Percentiles rank a stretch among this genome's conserved stretches.
phyloP scores from a whole-genome alignment of 257 asterid genomes.

The Asclepias syriaca region DNA sequence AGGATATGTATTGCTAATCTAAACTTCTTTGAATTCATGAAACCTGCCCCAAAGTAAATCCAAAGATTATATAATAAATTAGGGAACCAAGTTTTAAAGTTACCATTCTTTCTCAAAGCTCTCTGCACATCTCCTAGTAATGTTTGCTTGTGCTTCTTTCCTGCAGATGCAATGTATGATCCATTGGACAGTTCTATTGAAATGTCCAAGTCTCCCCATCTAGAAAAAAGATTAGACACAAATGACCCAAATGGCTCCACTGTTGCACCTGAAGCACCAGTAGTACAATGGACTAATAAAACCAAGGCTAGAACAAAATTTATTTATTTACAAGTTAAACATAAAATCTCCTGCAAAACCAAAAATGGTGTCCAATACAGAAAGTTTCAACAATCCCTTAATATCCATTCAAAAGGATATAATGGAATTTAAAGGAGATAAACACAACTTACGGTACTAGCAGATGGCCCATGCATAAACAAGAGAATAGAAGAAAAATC shows the following conservation, averaged over 20 bases:
- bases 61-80: neutral
- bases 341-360: neutral
- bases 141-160: conserved; percentile 66
- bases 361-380: neutral
- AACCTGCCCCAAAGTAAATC: neutral
- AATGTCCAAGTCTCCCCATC: conserved; percentile 95
- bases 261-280: conserved; percentile 73
- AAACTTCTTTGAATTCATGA: neutral
- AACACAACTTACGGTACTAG: neutral
- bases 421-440: neutral
- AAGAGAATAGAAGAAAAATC: neutral
- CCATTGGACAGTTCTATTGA: conserved; percentile 76
- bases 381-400: neutral
- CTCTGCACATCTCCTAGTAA: conserved; percentile 52
- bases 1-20: neutral
- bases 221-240: conserved; percentile 90
- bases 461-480: neutral
- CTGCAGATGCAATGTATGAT: conserved; percentile 53
- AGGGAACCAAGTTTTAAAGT: neutral
- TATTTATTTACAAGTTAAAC: conserved; percentile 2
- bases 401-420: neutral
- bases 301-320: neutral
- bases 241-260: conserved; percentile 97
- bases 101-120: conserved; percentile 71
- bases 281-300: conserved; percentile 22